Conservation (phyloP, 208 protist species). For the Porcisia deanei region DNA sequence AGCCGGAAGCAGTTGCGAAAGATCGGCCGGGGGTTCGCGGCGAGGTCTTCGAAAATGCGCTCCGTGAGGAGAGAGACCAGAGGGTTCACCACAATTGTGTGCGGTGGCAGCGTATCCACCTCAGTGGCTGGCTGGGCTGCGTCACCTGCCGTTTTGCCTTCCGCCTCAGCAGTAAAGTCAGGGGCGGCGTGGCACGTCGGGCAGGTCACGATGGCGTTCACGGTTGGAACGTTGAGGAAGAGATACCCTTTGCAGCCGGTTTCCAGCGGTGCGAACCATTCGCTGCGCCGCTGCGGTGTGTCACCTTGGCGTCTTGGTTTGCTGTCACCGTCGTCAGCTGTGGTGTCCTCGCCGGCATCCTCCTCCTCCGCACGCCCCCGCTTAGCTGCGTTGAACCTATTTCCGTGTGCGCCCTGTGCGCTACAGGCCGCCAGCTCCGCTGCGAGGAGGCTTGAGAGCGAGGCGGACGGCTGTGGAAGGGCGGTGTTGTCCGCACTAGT, state of each 20-base stretch:
- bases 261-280: conserved; percentile 60
- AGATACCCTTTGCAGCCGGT: conserved; percentile 72
- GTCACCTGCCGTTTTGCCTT: neutral
- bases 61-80: conserved; percentile 72
- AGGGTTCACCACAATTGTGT: conserved; percentile 77
- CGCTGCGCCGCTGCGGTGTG: conserved; percentile 22
- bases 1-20: conserved; percentile 83
- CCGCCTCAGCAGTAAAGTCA: neutral
- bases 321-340: conserved; percentile 20
- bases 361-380: conserved; percentile 8
- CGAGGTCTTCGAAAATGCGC: conserved; percentile 71
- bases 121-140: neutral
- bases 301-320: conserved; percentile 1
- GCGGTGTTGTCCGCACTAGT: neutral
- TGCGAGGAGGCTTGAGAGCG: conserved; percentile 33
- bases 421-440: conserved; percentile 32
- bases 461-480: conserved; percentile 16
- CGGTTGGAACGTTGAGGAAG: conserved; percentile 53
- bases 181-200: conserved; percentile 30
- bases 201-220: conserved; percentile 31
- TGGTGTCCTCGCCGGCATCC: conserved; percentile 4
- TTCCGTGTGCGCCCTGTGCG: conserved; percentile 14
- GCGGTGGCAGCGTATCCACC: conserved; percentile 28
- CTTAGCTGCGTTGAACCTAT: conserved; percentile 29
- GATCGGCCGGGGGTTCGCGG: conserved; percentile 52